Evolutionary conservation across 139 green algal genomes (phyloP), one percentile per base, ranked within the genome.

Genomic region (Closterium sp.): DNA sequence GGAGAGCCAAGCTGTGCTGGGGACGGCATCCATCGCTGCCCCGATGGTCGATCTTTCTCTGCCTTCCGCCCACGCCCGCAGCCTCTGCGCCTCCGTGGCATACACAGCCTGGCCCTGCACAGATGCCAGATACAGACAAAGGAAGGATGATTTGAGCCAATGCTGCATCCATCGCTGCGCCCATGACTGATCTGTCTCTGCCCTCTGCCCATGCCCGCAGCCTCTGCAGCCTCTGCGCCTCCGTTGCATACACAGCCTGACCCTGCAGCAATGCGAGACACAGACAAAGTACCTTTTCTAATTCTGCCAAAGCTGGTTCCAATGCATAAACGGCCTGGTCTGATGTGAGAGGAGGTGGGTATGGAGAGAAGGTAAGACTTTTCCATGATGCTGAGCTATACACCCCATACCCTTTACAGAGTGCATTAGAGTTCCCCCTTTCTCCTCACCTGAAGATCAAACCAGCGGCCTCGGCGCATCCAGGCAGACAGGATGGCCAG

Each of bases 381-480:
- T n/a, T n/a, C n/a, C n/a, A n/a, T n/a, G n/a, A n/a, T n/a, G n/a
- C n/a, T n/a, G n/a, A n/a, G n/a, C n/a, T n/a, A n/a, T n/a, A n/a
- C n/a, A n/a, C n/a, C n/a, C n/a, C n/a, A n/a, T n/a, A n/a, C n/a
- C n/a, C n/a, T n/a, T n/a, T n/a, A n/a, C n/a, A n/a, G n/a, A n/a
- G n/a, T n/a, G n/a, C n/a, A n/a, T n/a, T n/a, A n/a, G n/a, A n/a
- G n/a, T n/a, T 19, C 21, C 31, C 85, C 24, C 28, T 2, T 30
- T 32, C 86, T 31, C 86, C 30, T 42, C 91, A 96, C 96, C 73
- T 96, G 79, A 0, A 50, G 88, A 79, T 98, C 96, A 92, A 98
- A 98, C 95, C 97, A 98, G 73, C 96, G 95, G 73, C 95, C 95
- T 11, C 95, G 28, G 70, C 92, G 94, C 19, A 95, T 73, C 32